These are phyloP conservation scores for Podospora pseudoanserina DNA, from an alignment of 495 filamentous ascomycete species.

Conservation along the genomic window DNA sequence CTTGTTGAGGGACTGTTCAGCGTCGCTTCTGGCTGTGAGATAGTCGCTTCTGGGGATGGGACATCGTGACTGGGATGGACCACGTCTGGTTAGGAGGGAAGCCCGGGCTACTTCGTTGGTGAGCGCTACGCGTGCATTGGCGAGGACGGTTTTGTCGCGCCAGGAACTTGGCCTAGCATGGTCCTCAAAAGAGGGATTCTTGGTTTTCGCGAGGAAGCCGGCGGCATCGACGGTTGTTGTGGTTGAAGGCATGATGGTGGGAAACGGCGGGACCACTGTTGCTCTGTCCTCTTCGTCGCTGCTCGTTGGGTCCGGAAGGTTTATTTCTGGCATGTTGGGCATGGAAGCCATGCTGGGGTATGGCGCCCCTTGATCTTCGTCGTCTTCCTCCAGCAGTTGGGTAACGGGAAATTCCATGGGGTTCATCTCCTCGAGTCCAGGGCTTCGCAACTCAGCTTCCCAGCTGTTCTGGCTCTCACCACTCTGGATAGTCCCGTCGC, in stretches of 20 bases:
- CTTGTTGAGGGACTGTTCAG: conserved; percentile 37
- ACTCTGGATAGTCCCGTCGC: conserved; percentile 27
- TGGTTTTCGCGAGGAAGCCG: neutral
- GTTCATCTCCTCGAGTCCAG: neutral
- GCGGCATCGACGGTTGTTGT: neutral
- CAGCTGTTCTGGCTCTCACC: conserved; percentile 34
- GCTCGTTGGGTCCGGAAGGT: conserved; percentile 14
- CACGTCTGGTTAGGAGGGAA: conserved; percentile 23
- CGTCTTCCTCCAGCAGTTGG: neutral
- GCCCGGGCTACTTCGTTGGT: conserved; percentile 41
- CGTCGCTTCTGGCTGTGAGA: conserved; percentile 37
- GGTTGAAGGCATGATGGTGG: neutral
- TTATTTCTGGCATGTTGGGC: neutral
- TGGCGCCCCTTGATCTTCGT: neutral
- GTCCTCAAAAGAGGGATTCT: conserved; percentile 36
- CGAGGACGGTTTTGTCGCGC: conserved; percentile 39
- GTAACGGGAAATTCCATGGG: neutral
- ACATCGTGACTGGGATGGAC: conserved; percentile 13
- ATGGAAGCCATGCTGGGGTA: neutral
- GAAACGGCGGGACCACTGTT: conserved; percentile 22
- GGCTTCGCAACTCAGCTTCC: conserved; percentile 12
- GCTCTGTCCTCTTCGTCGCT: conserved; percentile 3
- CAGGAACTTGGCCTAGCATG: conserved; percentile 41
- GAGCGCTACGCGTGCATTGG: conserved; percentile 46
- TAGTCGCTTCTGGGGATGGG: conserved; percentile 19